These are phyloP conservation scores for Fonsecaea nubica DNA, from an alignment of 2,329 filamentous ascomycete genomes.

Conservation along the genomic window DNA sequence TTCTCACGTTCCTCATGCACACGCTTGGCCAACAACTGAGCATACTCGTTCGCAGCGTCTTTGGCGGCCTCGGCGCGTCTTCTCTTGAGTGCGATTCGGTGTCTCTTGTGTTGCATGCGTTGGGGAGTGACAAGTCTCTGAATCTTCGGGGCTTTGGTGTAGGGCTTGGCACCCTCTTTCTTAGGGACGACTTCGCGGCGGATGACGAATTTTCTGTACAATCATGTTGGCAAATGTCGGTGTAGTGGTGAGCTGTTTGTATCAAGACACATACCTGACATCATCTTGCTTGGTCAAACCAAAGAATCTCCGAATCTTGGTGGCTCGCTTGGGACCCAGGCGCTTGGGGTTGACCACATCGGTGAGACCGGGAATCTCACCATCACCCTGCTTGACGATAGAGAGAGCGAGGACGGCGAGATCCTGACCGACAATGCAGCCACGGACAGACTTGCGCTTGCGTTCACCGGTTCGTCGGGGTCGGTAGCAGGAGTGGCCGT, in stretches of 20 bases:
- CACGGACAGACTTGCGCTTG: constrained; percentile 98
- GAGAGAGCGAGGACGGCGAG: constrained; percentile 91
- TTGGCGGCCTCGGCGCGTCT: constrained; percentile 96
- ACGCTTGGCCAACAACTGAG: constrained; percentile 94
- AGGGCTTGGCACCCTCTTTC: constrained; percentile 95
- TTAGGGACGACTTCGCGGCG: constrained; percentile 97
- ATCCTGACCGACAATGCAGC: constrained; percentile 97
- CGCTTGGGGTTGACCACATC: constrained; percentile 99
- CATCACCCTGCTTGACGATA: constrained; percentile 98
- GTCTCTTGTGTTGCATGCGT: constrained; percentile 99
- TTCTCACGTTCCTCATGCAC: constrained; percentile 93
- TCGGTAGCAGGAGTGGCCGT: constrained; percentile 99
- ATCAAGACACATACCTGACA: constrained; percentile 73
- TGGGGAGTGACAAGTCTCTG: constrained; percentile 99
- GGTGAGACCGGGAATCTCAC: constrained; percentile 92
- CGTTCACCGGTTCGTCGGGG: constrained; percentile 96
- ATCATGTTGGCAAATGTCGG: constrained; percentile 35
- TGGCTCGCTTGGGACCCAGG: constrained; percentile 98
- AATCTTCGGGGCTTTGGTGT: constrained; percentile 99
- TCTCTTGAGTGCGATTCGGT: constrained; percentile 97
- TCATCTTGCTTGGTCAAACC: constrained; percentile 99
- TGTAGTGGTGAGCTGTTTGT: neutral
- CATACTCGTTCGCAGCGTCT: constrained; percentile 98
- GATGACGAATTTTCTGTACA: constrained; percentile 98
- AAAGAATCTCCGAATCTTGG: constrained; percentile 99